Base-by-base conservation (phyloP, 257 asterid genomes). In the Capsicum rhomboideum region DNA sequence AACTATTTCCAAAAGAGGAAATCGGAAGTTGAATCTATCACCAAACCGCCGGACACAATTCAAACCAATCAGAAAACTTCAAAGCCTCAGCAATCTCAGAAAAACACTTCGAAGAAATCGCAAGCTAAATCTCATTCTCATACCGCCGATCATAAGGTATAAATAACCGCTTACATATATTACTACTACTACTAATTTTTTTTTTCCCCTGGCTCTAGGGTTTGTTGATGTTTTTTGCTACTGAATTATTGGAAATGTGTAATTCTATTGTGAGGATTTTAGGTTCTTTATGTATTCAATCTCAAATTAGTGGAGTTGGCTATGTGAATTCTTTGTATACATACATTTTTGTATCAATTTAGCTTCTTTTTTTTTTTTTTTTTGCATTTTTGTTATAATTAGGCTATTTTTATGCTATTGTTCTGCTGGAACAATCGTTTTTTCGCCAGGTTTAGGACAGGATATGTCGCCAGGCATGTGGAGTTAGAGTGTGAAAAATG, bases 131-230 rank as follows among this genome's bases (percentile, higher is more conserved):
- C 95, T 79, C 98, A 91, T 78, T 72, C 95, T 42, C 97, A 91
- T 83, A 86, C 92, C 55, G 87, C 95, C 81, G 91, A 92, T 55
- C 97, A 97, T 89, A 97, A 95, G 91, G 99, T 94, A 89, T 72
- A 8, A 14, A 17, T 77, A 84, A n/a, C 34, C 61, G 20, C 61
- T 75, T 75, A 23, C 81, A 50, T 50, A n/a, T n/a, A n/a, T 75
- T 74, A 21, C 56, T 8, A 18, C 50, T 67, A 2, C 81, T 72
- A 52, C 84, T 59, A 7, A 23, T 28, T 8, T 2, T 12, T 64
- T 68, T 26, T 80, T 53, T 2, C 12, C 10, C 52, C 14, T 52
- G 66, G 82, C 34, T 18, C 37, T 53, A 71, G 42, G 88, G 88
- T 71, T 68, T 83, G 52, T 18, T 61, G 0, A 26, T 26, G 17